phyloP scores from a whole-genome alignment of 2,329 filamentous ascomycete genomes.

The Beauveria medogensis region DNA sequence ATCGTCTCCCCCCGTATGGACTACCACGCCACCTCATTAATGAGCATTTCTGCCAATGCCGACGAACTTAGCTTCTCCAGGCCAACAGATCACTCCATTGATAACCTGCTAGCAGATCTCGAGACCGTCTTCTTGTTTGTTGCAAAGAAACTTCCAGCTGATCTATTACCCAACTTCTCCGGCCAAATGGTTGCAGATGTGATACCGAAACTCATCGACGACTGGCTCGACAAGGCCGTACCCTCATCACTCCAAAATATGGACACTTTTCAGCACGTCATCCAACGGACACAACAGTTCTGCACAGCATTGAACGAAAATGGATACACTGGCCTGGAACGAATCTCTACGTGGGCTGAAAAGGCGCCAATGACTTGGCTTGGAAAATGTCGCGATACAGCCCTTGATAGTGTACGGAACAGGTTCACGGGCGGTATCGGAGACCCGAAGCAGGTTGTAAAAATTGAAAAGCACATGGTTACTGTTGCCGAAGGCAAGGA shows the following conservation, averaged over 20 bases:
- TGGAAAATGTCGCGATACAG: constrained; percentile 69
- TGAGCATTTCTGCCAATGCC: constrained; percentile 32
- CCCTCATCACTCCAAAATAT: constrained; percentile 68
- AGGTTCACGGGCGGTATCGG: constrained; percentile 62
- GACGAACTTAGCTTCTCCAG: constrained; percentile 36
- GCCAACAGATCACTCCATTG: constrained; percentile 35
- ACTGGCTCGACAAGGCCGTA: constrained; percentile 70
- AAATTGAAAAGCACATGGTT: constrained; percentile 75
- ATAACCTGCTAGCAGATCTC: constrained; percentile 47
- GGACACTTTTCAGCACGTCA: constrained; percentile 58
- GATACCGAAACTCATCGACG: constrained; percentile 57
- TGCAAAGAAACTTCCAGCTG: constrained; percentile 41
- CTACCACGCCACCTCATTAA: constrained; percentile 25
- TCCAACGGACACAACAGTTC: constrained; percentile 58
- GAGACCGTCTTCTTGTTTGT: constrained; percentile 44
- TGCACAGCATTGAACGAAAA: constrained; percentile 53
- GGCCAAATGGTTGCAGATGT: constrained; percentile 62
- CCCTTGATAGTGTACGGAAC: constrained; percentile 65
- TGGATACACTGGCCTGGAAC: constrained; percentile 53
- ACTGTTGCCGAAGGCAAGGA: constrained; percentile 58
- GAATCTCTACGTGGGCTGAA: constrained; percentile 71
- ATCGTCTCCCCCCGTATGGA: constrained; percentile 54
- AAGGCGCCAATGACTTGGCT: constrained; percentile 80
- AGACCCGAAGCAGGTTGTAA: constrained; percentile 63
- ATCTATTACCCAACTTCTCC: constrained; percentile 54